Conservation (phyloP, 306 rosid genomes). For the Gillenia trifoliata region DNA sequence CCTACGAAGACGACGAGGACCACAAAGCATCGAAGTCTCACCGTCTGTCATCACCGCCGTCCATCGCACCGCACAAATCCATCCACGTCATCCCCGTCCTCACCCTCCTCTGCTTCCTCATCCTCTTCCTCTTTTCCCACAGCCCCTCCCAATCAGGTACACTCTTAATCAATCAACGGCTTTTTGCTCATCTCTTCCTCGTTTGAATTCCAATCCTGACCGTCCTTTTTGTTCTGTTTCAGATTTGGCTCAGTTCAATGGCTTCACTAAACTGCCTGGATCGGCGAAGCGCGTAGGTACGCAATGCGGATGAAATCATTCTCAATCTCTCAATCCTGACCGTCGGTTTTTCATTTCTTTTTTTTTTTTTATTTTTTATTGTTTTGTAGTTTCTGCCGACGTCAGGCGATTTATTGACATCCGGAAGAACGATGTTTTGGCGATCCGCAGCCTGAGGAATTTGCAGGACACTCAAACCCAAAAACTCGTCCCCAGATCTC, state of each 20-base stretch:
- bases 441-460: constrained; percentile 54
- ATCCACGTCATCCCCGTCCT: constrained; percentile 88
- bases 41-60: constrained; percentile 54
- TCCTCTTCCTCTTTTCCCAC: constrained; percentile 90
- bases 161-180: neutral
- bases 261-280: constrained; percentile 30
- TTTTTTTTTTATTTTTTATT: neutral
- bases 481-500: constrained; percentile 35
- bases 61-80: constrained; percentile 48
- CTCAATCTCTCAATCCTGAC: neutral
- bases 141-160: constrained; percentile 81
- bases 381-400: constrained; percentile 28
- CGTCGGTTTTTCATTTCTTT: neutral
- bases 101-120: constrained; percentile 75
- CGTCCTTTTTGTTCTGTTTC: neutral
- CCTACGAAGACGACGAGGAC: constrained; percentile 13
- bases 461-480: constrained; percentile 53
- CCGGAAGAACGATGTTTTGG: constrained; percentile 44
- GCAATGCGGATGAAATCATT: constrained; percentile 20
- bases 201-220: neutral
- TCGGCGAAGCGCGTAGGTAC: constrained; percentile 34
- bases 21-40: constrained; percentile 46
- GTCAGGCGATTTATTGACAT: constrained; percentile 29
- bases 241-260: constrained; percentile 68
- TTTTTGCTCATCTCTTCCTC: neutral